Evolutionary conservation across 257 asterid species (phyloP), one percentile per base, ranked within the genome.

Genomic region (Thymus mandschuricus): DNA sequence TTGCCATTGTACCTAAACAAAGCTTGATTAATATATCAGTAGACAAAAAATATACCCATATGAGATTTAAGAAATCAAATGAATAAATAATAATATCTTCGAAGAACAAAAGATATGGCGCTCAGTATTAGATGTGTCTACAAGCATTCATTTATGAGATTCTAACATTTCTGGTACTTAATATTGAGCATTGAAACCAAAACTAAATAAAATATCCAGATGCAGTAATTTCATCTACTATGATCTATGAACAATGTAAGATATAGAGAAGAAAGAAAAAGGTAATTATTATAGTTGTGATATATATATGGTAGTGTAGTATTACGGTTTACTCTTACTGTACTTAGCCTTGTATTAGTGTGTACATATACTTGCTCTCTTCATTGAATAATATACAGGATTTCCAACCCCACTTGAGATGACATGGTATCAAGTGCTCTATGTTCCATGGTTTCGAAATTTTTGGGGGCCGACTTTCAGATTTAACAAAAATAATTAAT

Each of bases 1-100:
- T 86, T 95, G 99, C 99, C 99, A 95, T 81, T 88, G 96, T 73
- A 92, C 96, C 99, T 95, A 76, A 29, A 81, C 68, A 67, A 28
- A 59, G 64, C 51, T 66, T 56, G 33, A 58, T 72, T 45, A 66
- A 30, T 34, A 66, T 45, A 72, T 78, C 38, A 79, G 75, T 64
- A 66, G 66, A 80, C 76, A 58, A 29, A 59, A 43, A 60, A 13
- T 12, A 56, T 55, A 66, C 6, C 52, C 68, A 67, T 57, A 41
- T 4, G 8, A 40, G 44, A 10, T 9, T 7, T 31, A 35, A n/a
- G n/a, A 11, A 62, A 40, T 49, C 31, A 40, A 21, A 56, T 1
- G 15, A 61, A 27, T 62, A 41, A 30, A 28, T 45, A 28, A 10
- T 58, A 56, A 60, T 35, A 43, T 71, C 46, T 44, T 44, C 10